Evolutionary conservation across 2,329 filamentous ascomycete genomes (phyloP).

Genomic region (Diaporthe australafricana): DNA sequence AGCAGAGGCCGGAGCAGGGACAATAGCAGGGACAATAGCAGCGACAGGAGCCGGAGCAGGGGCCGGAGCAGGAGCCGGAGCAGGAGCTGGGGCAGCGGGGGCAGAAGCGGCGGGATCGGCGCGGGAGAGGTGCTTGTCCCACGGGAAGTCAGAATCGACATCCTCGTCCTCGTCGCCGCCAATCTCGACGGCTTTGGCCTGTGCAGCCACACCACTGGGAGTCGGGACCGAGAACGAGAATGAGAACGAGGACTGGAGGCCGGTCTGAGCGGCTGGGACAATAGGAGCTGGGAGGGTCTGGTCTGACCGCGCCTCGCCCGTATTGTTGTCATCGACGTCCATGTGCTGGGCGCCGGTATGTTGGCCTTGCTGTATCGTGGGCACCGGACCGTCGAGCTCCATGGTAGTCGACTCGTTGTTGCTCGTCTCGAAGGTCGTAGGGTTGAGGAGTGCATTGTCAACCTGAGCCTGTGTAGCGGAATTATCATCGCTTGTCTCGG

Average conservation of each 20-base stretch:
- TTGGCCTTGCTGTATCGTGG: no score
- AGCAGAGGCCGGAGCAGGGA: background rate
- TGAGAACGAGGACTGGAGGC: no score
- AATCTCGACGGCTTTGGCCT: background rate
- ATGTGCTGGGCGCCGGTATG: no score
- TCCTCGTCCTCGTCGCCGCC: background rate
- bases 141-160: background rate
- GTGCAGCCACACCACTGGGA: background rate
- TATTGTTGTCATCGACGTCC: no score
- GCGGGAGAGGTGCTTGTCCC: background rate
- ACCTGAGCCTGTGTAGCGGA: background rate
- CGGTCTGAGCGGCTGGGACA: no score
- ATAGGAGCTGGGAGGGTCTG: no score
- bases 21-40: no score
- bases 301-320: no score
- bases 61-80: background rate
- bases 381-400: background rate
- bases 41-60: background rate
- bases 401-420: no score
- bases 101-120: background rate
- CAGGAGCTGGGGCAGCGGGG: background rate
- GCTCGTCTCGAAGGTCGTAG: background rate
- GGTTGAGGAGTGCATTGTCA: background rate
- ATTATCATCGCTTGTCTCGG: no score
- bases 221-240: no score